Percentiles rank a stretch among this genome's conserved stretches.
phyloP scores from a whole-genome alignment of 2,329 filamentous ascomycete genomes.

The Kalaharituber pfeilii region DNA sequence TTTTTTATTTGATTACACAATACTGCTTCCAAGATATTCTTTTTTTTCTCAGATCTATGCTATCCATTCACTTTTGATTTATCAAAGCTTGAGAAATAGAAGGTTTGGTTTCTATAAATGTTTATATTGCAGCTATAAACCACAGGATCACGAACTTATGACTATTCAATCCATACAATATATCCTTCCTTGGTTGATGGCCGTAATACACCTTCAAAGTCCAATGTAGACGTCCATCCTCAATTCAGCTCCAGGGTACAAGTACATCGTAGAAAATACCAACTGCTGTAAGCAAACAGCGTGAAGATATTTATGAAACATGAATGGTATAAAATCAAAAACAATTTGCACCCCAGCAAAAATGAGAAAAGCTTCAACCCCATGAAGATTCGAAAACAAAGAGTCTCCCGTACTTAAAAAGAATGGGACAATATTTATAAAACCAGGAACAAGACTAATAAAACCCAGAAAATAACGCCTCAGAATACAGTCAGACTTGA shows the following conservation, averaged over 20 bases:
- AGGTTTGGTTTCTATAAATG: not conserved
- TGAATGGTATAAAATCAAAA: not conserved
- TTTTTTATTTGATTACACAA: not conserved
- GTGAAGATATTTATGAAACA: not conserved
- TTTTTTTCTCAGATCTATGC: conserved; percentile 7
- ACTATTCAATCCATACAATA: not conserved
- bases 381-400: not conserved
- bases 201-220: not conserved
- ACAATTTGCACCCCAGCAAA: not conserved
- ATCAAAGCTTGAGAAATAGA: not conserved
- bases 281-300: not conserved
- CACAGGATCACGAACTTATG: not conserved
- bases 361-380: not conserved
- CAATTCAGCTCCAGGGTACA: not conserved
- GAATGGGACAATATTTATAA: not conserved
- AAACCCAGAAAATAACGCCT: not conserved
- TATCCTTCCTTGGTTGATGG: not conserved
- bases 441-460: not conserved
- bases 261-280: not conserved
- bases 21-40: not conserved
- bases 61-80: not conserved
- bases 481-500: conserved; percentile 71
- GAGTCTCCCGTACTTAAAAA: not conserved
- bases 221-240: not conserved
- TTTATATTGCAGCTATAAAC: not conserved